Base-by-base conservation (phyloP, 129 eudicot species). In the Flaveria bidentis region DNA sequence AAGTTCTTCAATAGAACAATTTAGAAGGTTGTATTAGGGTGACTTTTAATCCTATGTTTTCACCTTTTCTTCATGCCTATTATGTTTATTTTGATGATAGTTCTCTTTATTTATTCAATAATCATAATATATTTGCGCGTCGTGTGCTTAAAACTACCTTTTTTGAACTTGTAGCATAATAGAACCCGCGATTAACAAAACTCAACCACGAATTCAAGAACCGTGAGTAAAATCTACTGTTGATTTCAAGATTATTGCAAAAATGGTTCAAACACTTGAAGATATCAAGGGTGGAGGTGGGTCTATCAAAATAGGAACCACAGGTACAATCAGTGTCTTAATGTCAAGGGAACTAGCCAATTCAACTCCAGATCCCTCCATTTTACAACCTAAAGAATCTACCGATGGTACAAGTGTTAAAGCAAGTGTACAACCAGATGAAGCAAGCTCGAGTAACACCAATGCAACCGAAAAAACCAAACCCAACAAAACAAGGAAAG, bases 251-350 rank as follows among this genome's bases (percentile, higher is more conserved):
- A 57, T 76, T 23, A 53, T 3, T n/a, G 53, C 39, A 61, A 82
- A 73, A 76, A 92, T 89, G 96, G 96, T 81, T 75, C 87, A 76
- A 47, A 85, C 88, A 74, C 77, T 87, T 57, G 97, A 90, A 87
- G 85, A 90, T 44, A 88, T 90, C 76, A 90, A 73, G 75, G 96
- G 98, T 44, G 96, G 97, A 17, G 98, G 92, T 39, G 98, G 96
- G 50, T 90, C 97, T 18, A 81, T 93, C 71, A 87, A 85, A 87
- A 90, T 93, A 36, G 97, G 98, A 67, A 76, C 92, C 45, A 87
- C 94, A 3, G 98, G 98, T 26, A 93, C 87, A 65, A 93, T 93
- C 36, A 85, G 98, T 69, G 83, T 88, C 75, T 83, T 93, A 50
- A 93, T 93, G 94, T 86, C 92, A 33, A 77, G 88, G 60, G 98